These are phyloP conservation scores for Gynostemma pentaphyllum DNA, from an alignment of 306 rosid species.

Conservation along the genomic window DNA sequence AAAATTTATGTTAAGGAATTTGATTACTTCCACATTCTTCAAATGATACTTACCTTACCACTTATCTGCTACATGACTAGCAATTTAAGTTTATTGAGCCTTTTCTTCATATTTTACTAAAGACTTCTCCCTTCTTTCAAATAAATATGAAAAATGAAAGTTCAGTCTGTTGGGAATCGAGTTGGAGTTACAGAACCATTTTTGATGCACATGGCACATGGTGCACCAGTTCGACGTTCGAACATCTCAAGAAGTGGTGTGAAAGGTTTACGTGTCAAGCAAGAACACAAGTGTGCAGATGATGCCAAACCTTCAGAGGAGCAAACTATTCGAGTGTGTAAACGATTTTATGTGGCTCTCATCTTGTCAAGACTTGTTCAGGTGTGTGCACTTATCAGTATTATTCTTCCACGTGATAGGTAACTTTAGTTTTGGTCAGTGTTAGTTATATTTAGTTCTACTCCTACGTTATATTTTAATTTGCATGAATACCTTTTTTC, in stretches of 20 bases:
- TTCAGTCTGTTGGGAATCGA: slow-evolving; percentile 88
- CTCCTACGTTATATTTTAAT: not conserved
- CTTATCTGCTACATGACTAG: not conserved
- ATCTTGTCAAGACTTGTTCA: slow-evolving; percentile 85
- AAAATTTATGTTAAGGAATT: not conserved
- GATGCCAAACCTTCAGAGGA: slow-evolving; percentile 41
- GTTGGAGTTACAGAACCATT: slow-evolving; percentile 90
- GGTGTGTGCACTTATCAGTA: slow-evolving; percentile 28
- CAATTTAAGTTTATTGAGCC: not conserved
- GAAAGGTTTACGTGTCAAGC: slow-evolving; percentile 27
- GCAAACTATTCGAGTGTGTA: slow-evolving; percentile 74
- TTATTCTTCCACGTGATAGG: slow-evolving; percentile 9
- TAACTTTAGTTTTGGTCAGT: not conserved
- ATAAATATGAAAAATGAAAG: slow-evolving; percentile 1
- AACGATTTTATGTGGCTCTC: slow-evolving; percentile 89
- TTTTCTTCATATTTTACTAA: not conserved
- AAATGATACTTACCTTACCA: not conserved
- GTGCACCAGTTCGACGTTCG: slow-evolving; percentile 57
- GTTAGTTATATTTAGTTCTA: not conserved
- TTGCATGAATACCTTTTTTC: not conserved
- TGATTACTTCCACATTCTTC: not conserved
- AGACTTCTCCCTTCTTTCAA: not conserved
- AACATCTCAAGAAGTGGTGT: slow-evolving; percentile 38
- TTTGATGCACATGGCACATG: slow-evolving; percentile 95
- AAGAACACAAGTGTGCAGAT: slow-evolving; percentile 27